A percentile compares a stretch with the other conserved stretches of the same genome.
phyloP scores from a whole-genome alignment of 768 basidiomycete genomes.

The Gloeophyllum trabeum region DNA sequence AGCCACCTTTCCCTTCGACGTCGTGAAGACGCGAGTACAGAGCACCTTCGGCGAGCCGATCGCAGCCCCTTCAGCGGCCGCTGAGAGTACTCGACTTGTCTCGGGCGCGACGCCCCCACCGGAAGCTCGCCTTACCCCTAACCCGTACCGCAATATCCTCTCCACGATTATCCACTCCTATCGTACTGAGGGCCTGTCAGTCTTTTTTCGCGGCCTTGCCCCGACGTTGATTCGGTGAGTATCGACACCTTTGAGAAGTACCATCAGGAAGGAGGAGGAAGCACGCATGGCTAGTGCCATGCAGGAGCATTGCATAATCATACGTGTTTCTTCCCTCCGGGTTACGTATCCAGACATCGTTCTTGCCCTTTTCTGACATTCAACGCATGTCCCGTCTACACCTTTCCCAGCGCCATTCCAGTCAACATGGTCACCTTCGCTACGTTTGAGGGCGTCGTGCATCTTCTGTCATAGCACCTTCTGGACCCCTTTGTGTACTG shows the following conservation, averaged over 20 bases:
- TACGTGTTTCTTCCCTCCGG: no score
- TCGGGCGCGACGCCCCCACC: no score
- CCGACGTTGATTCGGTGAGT: conserved; percentile 74
- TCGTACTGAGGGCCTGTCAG: conserved; percentile 47
- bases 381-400: conserved; percentile 2
- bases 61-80: conserved; percentile 1
- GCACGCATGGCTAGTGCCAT: no score
- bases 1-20: conserved; percentile 79
- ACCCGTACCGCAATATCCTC: conserved; percentile 48
- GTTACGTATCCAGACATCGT: no score
- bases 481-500: no score
- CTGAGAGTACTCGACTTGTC: no score
- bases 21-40: conserved; percentile 86
- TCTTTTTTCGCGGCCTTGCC: conserved; percentile 68
- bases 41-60: conserved; percentile 17
- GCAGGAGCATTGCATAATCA: no score
- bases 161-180: conserved; percentile 54
- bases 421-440: conserved; percentile 81
- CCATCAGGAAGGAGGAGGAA: no score
- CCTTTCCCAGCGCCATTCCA: conserved; percentile 49
- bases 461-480: conserved; percentile 15
- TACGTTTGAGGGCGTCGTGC: conserved; percentile 55
- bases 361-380: not conserved
- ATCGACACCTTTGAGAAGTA: no score
- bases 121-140: no score